Conservation (phyloP, 2,329 filamentous ascomycete genomes). For the Madurella fahalii region DNA sequence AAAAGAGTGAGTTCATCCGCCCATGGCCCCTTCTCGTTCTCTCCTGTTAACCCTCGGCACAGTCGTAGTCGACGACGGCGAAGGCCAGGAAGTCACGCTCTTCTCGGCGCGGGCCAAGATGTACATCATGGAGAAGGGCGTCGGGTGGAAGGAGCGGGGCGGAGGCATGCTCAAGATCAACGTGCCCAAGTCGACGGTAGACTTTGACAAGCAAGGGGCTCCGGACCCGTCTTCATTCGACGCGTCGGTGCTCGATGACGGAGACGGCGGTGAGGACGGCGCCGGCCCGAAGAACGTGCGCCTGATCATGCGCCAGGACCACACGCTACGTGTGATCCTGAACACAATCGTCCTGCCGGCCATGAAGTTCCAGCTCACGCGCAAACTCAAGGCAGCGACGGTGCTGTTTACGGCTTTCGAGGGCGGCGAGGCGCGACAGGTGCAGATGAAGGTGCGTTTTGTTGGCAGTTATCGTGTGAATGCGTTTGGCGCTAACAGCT, state of each 20-base stretch:
- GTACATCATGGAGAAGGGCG: conserved; percentile 68
- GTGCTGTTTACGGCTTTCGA: conserved; percentile 65
- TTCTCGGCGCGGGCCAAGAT: conserved; percentile 78
- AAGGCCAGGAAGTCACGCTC: conserved; percentile 74
- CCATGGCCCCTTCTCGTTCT: too few species aligned
- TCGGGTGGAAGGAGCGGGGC: conserved; percentile 86
- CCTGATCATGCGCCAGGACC: conserved; percentile 87
- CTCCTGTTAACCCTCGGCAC: conserved; percentile 5
- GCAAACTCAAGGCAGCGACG: conserved; percentile 65
- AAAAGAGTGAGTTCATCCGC: conserved; percentile 57
- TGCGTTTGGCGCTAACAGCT: conserved; percentile 1
- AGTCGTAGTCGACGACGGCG: conserved; percentile 78
- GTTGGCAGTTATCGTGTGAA: background rate
- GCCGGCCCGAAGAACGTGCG: conserved; percentile 52
- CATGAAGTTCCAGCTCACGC: conserved; percentile 75
- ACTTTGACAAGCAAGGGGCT: conserved; percentile 49
- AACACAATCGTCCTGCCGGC: conserved; percentile 78
- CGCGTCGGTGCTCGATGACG: conserved; percentile 47
- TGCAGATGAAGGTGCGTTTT: conserved; percentile 56
- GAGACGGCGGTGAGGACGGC: conserved; percentile 45
- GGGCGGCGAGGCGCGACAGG: conserved; percentile 49
- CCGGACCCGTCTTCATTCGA: conserved; percentile 54
- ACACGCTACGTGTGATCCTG: conserved; percentile 78
- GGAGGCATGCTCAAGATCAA: conserved; percentile 83
- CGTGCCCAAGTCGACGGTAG: conserved; percentile 55